Evolutionary conservation across 164 flowering plant species (phyloP).

Genomic region (Sedum album): DNA sequence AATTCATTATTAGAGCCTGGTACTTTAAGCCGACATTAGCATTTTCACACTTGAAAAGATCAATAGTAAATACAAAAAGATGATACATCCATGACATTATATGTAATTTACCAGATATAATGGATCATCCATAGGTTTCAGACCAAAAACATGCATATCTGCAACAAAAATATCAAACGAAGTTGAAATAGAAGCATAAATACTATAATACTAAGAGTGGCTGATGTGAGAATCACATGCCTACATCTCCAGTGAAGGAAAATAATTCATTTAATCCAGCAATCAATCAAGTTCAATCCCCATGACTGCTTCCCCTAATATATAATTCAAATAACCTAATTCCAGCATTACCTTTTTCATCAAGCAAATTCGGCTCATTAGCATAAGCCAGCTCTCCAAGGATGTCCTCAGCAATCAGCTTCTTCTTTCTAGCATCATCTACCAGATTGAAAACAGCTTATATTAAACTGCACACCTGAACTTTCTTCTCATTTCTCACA

Average conservation of each 20-base stretch:
- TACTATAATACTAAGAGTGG: not conserved
- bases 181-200: not conserved
- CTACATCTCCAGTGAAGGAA: not conserved
- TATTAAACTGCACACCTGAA: not conserved
- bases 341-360: constrained; percentile 54
- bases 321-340: not conserved
- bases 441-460: constrained; percentile 14
- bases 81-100: not conserved
- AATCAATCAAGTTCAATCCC: not conserved
- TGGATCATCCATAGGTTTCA: constrained; percentile 70
- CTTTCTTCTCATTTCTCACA: not conserved
- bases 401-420: constrained; percentile 36
- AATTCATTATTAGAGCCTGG: not conserved
- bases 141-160: constrained; percentile 87
- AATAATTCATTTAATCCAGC: not conserved
- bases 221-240: not conserved
- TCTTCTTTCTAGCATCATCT: constrained; percentile 46
- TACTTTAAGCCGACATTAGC: not conserved
- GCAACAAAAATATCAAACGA: constrained; percentile 21
- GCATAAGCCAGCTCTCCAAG: constrained; percentile 48
- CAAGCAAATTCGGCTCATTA: constrained; percentile 79
- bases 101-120: constrained; percentile 57
- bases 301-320: not conserved
- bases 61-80: not conserved
- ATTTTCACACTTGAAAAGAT: not conserved